Evolutionary conservation across 176 grass and related monocot species (phyloP), one percentile per base, ranked within the genome.

Genomic region (Zoysia japonica): DNA sequence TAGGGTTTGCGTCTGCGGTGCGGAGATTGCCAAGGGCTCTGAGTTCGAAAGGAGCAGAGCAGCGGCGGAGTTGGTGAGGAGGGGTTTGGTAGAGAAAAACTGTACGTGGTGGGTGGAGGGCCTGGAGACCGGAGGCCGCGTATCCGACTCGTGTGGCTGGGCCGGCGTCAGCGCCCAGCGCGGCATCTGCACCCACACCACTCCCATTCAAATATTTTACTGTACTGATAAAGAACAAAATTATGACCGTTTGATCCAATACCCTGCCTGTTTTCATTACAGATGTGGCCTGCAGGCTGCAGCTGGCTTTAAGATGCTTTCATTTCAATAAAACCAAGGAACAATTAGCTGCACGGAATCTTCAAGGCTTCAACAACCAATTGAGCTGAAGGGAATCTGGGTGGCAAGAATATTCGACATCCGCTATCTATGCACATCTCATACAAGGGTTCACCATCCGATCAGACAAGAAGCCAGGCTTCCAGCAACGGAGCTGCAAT

Each of bases 1-100:
- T 86, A 83, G 88, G 84, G 74, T 83, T 90, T 79, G 80, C 48
- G 60, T 87, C 28, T 65, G 74, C 36, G 45, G 16, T 47, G 16
- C 65, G 71, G 69, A 85, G 85, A 80, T 88, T 67, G 36, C 85
- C 41, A 61, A 46, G 88, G 88, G 60, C 9, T 66, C 56, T 8
- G 19, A 57, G 9, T 19, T 45, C 42, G 43, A 28, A 46, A 54
- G 56, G 46, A n/a, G 28, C n/a, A 36, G 63, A 53, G 69, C 55
- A 13, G 40, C 47, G 63, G 71, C 65, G 61, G 71, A 63, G 67
- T 80, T 84, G 35, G 37, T 16, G 60, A 65, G 61, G 61, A 50
- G 60, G 40, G 60, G 44, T 72, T 53, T 77, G 67, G 39, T 68
- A 53, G 64, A 28, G 60, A 72, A 78, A 9, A 13, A 43, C 4